These are phyloP conservation scores for Gonapodya sp. DNA, from an alignment of 192 early-diverging fungal genomes.

Conservation along the genomic window DNA sequence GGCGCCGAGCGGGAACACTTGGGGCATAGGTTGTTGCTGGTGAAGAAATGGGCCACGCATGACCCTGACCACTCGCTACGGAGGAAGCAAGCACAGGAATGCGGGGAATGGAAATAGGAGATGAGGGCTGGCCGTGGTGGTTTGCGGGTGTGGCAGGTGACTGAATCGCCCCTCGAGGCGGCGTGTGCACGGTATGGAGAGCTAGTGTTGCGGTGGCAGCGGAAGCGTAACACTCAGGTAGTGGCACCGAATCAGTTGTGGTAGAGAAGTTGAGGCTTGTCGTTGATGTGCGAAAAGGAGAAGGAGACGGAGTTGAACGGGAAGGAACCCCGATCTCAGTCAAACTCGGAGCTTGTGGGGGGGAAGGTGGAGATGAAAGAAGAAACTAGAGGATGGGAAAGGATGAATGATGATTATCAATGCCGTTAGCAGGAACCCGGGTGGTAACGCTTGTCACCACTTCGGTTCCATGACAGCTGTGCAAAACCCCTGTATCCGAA, in stretches of 20 bases:
- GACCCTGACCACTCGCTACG: too few relatives aligned
- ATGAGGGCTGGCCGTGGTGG: background rate
- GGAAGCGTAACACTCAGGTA: background rate
- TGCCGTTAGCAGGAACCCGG: background rate
- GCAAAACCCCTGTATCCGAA: background rate
- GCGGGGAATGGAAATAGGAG: background rate
- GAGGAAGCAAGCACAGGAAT: too few relatives aligned
- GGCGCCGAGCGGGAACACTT: background rate
- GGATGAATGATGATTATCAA: background rate
- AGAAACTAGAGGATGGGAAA: background rate
- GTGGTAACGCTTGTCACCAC: background rate
- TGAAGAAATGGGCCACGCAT: too few relatives aligned
- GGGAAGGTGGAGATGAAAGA: background rate
- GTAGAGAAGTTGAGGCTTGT: background rate
- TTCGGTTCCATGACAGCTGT: background rate
- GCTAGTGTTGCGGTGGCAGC: background rate
- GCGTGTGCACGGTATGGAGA: background rate
- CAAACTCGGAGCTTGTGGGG: background rate
- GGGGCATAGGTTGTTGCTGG: background rate
- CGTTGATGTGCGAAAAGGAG: too few relatives aligned
- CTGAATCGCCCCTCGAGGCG: background rate
- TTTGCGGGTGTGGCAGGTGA: background rate
- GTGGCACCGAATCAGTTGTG: background rate
- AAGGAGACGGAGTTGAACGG: too few relatives aligned
- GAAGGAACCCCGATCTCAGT: too few relatives aligned